A percentile compares a stretch with the other conserved stretches of the same genome.
These are phyloP conservation scores for Xerocomellus chrysenteron DNA, from an alignment of 768 basidiomycete genomes.

Conservation along the genomic window DNA sequence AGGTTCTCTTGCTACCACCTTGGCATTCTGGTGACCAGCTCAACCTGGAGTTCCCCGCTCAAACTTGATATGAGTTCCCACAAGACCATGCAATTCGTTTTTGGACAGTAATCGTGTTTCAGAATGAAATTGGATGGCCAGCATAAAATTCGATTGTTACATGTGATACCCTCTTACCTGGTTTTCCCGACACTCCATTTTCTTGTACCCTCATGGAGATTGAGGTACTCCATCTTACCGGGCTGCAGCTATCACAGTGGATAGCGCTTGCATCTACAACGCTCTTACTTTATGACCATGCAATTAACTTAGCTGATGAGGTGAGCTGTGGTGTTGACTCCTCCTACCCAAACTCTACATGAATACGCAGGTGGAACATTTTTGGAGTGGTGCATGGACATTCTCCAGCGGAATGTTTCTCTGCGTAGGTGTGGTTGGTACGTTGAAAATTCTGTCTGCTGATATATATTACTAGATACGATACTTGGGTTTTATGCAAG, in stretches of 20 bases:
- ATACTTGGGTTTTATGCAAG: constrained; percentile 7
- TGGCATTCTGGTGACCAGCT: not conserved
- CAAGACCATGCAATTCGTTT: not conserved
- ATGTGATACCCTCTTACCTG: not conserved
- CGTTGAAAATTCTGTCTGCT: not conserved
- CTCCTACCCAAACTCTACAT: not conserved
- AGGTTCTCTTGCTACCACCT: not conserved
- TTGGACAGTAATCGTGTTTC: not conserved
- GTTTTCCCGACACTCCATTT: not conserved
- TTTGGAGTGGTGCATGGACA: constrained; percentile 15
- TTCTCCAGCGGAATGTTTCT: constrained; percentile 11
- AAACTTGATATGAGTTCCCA: not conserved
- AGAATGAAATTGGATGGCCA: not conserved
- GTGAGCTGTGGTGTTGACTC: not conserved
- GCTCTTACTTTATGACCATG: constrained; percentile 14
- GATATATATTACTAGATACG: constrained; percentile 6
- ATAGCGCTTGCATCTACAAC: constrained; percentile 1
- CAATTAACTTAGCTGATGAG: constrained; percentile 3
- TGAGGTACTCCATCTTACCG: not conserved
- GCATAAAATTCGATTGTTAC: not conserved
- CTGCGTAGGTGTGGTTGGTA: not conserved
- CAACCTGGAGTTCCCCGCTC: not conserved
- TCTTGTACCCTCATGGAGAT: not conserved
- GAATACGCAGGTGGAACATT: constrained; percentile 7
- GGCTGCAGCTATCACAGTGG: not conserved